Conservation (phyloP, 176 grass and related monocot genomes). For the Aegilops sharonensis region DNA sequence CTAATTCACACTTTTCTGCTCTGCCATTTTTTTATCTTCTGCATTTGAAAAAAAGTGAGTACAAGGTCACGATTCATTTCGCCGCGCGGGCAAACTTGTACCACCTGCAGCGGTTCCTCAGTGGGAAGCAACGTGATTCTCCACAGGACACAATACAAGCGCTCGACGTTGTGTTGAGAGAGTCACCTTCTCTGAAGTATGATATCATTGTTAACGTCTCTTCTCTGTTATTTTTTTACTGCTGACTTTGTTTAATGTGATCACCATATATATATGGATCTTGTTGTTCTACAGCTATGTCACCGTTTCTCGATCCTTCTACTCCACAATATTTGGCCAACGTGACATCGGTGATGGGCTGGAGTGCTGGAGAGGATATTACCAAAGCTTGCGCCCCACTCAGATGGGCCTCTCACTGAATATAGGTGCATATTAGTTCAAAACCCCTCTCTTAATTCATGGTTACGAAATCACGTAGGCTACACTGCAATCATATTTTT, state of each 20-base stretch:
- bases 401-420: slow-evolving; percentile 87
- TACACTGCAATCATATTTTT: not conserved
- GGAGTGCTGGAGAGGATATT: slow-evolving; percentile 81
- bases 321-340: slow-evolving; percentile 43
- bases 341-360: slow-evolving; percentile 54
- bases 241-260: not conserved
- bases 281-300: slow-evolving; percentile 55
- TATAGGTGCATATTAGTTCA: slow-evolving; percentile 46
- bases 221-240: not conserved
- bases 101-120: slow-evolving; percentile 55
- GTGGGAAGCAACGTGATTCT: slow-evolving; percentile 35
- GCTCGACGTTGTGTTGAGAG: slow-evolving; percentile 72
- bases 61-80: slow-evolving; percentile 51
- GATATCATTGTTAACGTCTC: not conserved
- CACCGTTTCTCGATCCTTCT: slow-evolving; percentile 72
- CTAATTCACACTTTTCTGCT: slow-evolving; percentile 20
- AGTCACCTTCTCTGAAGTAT: slow-evolving; percentile 65
- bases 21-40: slow-evolving; percentile 18
- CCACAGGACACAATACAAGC: slow-evolving; percentile 75
- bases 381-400: slow-evolving; percentile 82
- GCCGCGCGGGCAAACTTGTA: slow-evolving; percentile 45
- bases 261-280: not conserved
- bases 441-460: not conserved
- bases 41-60: slow-evolving; percentile 48
- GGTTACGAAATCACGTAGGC: not conserved